Evolutionary conservation across 352 stramenopile species (phyloP), one percentile per base, ranked within the genome.

Genomic region (Phytophthora cajani): DNA sequence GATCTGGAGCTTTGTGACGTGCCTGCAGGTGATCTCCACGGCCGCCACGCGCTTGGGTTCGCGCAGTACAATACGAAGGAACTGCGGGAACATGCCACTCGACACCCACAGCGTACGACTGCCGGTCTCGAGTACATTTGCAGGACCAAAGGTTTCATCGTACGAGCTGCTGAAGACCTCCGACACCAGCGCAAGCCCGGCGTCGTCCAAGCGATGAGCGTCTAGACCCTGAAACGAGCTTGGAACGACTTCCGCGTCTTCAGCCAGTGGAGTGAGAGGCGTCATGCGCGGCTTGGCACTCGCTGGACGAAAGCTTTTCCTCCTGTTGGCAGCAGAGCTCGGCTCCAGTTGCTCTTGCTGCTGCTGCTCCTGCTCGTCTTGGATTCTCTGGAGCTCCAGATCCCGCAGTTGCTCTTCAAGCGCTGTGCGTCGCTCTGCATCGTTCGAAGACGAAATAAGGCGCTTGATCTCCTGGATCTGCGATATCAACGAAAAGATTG

Each of bases 401-500:
- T 88, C 82, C 2, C 79, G 72, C 10, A 93, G 72, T 32, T 93
- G 85, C 25, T 95, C 85, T 56, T 93, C 87, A 9, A 95, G 72
- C 9, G 75, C 69, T 16, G 72, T 69, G 21, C 81, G 75, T 46
- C 85, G 82, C 11, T 92, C 84, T 2, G 69, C 62, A 61, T 93
- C 87, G 8, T 78, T 89, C 14, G 87, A 88, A 9, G 85, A 82
- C 32, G 85, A 91, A 67, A 95, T 87, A 21, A 95, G 69, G 12
- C 85, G 84, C 56, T 80, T 85, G 54, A 93, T 91, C 81, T 95
- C 85, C 54, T 90, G 75, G 61, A 92, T 91, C 87, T 92, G 56
- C 23, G 23, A 27, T 27, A 27, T 27, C 23, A 27, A 27, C 23
- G 23, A 27, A 27, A 27, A 27, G 23, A 27, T 27, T 27, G 23